A percentile compares a stretch with the other conserved stretches of the same genome.
These are phyloP conservation scores for Alternaria conjuncta DNA, from an alignment of 2,329 filamentous ascomycete genomes.

Conservation along the genomic window DNA sequence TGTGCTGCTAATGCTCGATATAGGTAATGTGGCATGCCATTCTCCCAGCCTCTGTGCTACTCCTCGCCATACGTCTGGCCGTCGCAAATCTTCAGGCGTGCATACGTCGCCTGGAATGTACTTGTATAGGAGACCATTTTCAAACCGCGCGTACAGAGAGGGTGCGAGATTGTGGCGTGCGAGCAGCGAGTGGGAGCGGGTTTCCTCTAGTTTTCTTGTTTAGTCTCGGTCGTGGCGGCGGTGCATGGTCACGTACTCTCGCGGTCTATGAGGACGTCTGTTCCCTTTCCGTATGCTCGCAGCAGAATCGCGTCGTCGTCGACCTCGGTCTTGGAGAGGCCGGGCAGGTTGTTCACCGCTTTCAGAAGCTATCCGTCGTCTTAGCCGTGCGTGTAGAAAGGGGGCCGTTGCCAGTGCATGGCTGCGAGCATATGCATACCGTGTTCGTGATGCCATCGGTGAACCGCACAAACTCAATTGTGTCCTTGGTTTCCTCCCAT, in stretches of 20 bases:
- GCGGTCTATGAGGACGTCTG: conserved; percentile 93
- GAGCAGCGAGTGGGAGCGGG: conserved; percentile 79
- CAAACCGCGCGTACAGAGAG: conserved; percentile 85
- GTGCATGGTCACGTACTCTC: conserved; percentile 68
- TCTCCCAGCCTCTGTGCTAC: conserved; percentile 85
- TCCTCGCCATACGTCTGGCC: conserved; percentile 77
- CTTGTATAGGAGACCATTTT: conserved; percentile 94
- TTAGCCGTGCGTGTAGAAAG: conserved; percentile 11
- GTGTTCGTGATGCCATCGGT: conserved; percentile 99
- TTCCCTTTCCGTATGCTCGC: conserved; percentile 92
- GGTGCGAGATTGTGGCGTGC: conserved; percentile 85
- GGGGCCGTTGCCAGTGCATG: not conserved
- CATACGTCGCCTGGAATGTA: conserved; percentile 85
- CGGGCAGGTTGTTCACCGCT: conserved; percentile 72
- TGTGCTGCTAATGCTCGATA: conserved; percentile 56
- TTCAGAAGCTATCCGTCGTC: conserved; percentile 64
- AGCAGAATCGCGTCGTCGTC: conserved; percentile 87
- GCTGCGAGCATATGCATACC: conserved; percentile 51
- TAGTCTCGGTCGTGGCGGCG: conserved; percentile 7
- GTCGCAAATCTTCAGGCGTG: conserved; percentile 78
- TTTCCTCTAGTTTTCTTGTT: conserved; percentile 59
- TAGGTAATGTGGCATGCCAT: conserved; percentile 82
- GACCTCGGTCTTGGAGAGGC: conserved; percentile 75
- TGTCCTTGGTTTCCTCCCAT: conserved; percentile 76
- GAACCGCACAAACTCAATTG: conserved; percentile 86